Conservation (phyloP, 331 rosid species). For the Cucumis variabilis region DNA sequence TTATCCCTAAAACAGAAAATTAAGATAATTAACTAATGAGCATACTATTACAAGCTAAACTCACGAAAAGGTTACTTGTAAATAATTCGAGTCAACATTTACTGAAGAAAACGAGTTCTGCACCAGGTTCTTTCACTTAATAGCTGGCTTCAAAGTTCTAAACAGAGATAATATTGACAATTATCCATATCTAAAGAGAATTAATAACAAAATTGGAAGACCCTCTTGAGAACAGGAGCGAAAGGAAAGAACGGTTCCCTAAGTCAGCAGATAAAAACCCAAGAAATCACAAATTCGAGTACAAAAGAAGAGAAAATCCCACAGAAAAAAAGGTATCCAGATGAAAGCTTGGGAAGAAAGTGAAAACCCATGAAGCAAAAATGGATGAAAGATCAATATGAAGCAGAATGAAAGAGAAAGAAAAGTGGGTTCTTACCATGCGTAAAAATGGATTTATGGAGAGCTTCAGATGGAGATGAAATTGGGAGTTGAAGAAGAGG, state of each 20-base stretch:
- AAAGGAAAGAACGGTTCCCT: neutral
- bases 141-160: neutral
- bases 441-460: neutral
- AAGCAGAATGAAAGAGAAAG: neutral
- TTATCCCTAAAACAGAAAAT: neutral
- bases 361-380: neutral
- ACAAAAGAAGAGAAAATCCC: neutral
- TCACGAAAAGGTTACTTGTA: neutral
- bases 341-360: neutral
- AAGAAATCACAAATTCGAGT: neutral
- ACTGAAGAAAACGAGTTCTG: neutral
- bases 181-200: neutral
- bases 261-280: constrained; percentile 3
- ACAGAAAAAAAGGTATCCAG: neutral
- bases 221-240: neutral
- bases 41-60: neutral
- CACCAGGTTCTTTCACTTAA: neutral
- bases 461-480: neutral
- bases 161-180: neutral
- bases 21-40: neutral
- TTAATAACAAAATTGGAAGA: neutral
- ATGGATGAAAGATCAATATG: neutral
- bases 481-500: neutral
- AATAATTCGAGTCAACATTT: neutral
- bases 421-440: neutral